Percentiles rank a stretch among this genome's conserved stretches.
Conservation (phyloP, 2,329 filamentous ascomycete genomes). For the Fusarium sp. region DNA sequence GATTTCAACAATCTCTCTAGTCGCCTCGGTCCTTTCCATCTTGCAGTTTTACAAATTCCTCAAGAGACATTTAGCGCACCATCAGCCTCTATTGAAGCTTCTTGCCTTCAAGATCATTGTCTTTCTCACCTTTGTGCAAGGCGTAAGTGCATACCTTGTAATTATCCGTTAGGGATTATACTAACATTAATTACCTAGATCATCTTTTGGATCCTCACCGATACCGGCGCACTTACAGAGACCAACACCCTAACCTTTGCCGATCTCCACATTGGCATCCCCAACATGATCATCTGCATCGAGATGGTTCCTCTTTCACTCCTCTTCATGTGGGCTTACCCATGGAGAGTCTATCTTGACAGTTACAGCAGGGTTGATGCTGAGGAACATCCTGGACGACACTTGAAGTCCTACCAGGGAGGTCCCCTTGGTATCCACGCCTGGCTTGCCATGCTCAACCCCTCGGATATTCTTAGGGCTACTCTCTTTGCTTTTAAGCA, state of each 20-base stretch:
- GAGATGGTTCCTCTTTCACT: slow-evolving; percentile 35
- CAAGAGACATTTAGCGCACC: slow-evolving; percentile 28
- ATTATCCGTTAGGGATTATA: neutral
- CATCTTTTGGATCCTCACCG: slow-evolving; percentile 30
- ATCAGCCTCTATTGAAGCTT: slow-evolving; percentile 32
- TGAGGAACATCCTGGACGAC: slow-evolving; percentile 1
- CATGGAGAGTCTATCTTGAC: slow-evolving; percentile 31
- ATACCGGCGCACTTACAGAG: slow-evolving; percentile 12
- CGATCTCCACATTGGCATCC: slow-evolving; percentile 35
- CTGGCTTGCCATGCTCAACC: slow-evolving; percentile 32
- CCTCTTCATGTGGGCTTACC: slow-evolving; percentile 31
- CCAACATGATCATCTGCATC: slow-evolving; percentile 31
- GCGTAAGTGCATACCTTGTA: slow-evolving; percentile 1
- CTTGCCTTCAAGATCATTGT: slow-evolving; percentile 35
- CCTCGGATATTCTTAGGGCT: slow-evolving; percentile 23
- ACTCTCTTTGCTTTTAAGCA: slow-evolving; percentile 21
- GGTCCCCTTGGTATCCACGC: slow-evolving; percentile 25
- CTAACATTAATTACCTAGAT: slow-evolving; percentile 10
- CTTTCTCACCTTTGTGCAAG: slow-evolving; percentile 28
- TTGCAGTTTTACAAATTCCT: slow-evolving; percentile 30
- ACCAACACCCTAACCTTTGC: slow-evolving; percentile 33
- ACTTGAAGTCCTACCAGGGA: slow-evolving; percentile 18
- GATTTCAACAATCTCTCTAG: slow-evolving; percentile 18
- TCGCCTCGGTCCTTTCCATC: slow-evolving; percentile 24
- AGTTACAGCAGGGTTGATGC: slow-evolving; percentile 11